These are phyloP conservation scores for Castanospermum australe DNA, from an alignment of 306 rosid genomes.

Conservation along the genomic window DNA sequence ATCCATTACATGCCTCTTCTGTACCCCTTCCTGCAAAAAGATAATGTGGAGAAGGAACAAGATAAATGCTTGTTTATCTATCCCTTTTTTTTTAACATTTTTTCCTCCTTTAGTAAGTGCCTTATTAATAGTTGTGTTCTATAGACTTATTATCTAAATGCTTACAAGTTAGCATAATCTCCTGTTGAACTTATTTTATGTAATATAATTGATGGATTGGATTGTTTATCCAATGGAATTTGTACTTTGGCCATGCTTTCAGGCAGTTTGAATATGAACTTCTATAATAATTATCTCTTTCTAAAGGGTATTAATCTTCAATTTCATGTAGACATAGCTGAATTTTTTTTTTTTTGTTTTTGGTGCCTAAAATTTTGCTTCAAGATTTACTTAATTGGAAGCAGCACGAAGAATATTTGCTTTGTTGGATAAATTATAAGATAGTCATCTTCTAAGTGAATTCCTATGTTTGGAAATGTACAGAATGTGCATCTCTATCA, in stretches of 20 bases:
- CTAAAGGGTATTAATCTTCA: not conserved
- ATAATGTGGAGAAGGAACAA: not conserved
- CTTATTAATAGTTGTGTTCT: not conserved
- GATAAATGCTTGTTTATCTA: not conserved
- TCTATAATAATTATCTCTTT: not conserved
- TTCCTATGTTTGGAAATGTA: slow-evolving; percentile 42
- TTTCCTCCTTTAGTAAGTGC: not conserved
- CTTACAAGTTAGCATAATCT: not conserved
- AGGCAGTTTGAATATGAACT: slow-evolving; percentile 14
- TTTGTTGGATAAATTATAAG: slow-evolving; percentile 12
- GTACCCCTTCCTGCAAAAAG: not conserved
- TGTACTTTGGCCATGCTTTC: not conserved
- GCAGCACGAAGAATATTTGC: not conserved
- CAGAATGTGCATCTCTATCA: slow-evolving; percentile 87
- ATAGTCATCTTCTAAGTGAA: slow-evolving; percentile 20
- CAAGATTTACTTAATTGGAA: not conserved
- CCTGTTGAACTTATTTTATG: not conserved
- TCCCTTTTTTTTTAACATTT: not conserved
- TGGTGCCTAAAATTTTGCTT: slow-evolving; percentile 10
- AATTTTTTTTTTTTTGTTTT: not conserved
- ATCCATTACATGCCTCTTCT: slow-evolving; percentile 1
- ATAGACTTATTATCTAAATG: not conserved
- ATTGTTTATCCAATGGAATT: not conserved
- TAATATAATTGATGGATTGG: not conserved
- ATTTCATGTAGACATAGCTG: not conserved